Base-by-base conservation (phyloP, 2,329 filamentous ascomycete species). In the Chaetomiaceae sp. region DNA sequence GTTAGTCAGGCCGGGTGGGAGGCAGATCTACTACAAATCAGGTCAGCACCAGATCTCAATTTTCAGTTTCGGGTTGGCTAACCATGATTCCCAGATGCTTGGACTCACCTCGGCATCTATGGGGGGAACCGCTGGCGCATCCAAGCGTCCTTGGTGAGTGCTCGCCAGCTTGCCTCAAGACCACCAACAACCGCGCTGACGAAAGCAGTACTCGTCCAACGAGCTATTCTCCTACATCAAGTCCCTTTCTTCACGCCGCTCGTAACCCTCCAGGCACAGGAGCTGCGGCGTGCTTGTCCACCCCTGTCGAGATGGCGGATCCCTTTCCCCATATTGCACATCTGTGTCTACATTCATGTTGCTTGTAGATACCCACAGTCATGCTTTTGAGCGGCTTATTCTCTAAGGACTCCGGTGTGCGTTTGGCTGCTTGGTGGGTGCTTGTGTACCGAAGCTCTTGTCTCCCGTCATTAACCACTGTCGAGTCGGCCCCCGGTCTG, bases 11-110 rank as follows among this genome's bases (percentile, higher is more conserved):
- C 49, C 61, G 42, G 64, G 64, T 39, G 63, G 64, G 4, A 69
- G 67, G 37, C 67, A 71, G 1, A 81, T 93, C 40, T 91, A 87
- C 62, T 95, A 94, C 68, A 94, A 94, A 60, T 77, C 76, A 56
- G 83, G 84, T 75, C 61, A 71, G 63, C 78, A 6, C 19, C 2
- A 12, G 10, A 1, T 20, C 1, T 42, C 20, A 10, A n/a, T 14
- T 34, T 3, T 6, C 22, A 9, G 9, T 24, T 26, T 18, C 14
- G 15, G 10, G 15, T 24, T 10, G 27, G 17, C 45, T 50, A n/a
- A 47, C 37, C 15, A 36, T 17, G 22, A 29, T 2, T 2, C 7
- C n/a, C 11, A 81, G 83, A 88, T 69, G 81, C 77, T 1, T 86
- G 76, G 59, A 86, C 84, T 1, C 75, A 84, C 60, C 66, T 88